Base-by-base conservation (phyloP, 2,329 filamentous ascomycete genomes). In the Pseudogymnoascus verrucosus region DNA sequence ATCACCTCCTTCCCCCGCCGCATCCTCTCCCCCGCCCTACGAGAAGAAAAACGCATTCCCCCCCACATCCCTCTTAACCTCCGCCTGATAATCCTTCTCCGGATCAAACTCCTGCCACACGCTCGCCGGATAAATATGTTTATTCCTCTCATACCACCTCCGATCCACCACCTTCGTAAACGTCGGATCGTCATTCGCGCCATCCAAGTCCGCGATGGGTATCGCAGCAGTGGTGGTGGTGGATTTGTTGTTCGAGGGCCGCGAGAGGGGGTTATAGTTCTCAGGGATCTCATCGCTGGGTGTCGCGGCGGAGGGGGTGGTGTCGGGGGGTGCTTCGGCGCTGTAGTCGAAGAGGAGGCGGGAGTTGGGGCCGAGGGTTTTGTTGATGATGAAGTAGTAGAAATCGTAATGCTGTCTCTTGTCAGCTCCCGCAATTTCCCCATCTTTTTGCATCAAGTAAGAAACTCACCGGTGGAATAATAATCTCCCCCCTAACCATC, bases 111-210 rank as follows among this genome's bases (percentile, higher is more conserved):
- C 90, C 70, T 93, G 91, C 95, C 95, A 99, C 57, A 93, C 84
- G 73, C 91, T 98, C 19, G 93, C 93, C 0, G 95, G 95, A 74
- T 93, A 99, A 64, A 99, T 98, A 76, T 99, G 95, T 77, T 98
- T 99, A 75, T 98, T 97, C 72, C 88, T 85, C 79, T 97, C 92
- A 74, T 97, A 99, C 95, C 95, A 99, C 65, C 95, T 82, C 65
- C 95, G 84, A 78, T 99, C 93, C 3, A 99, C 93, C 3, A 99
- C 93, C 74, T 97, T 98, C 2, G 93, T 98, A 66, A 89, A 77
- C 2, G 83, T 83, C 0, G 93, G 87, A 69, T 98, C 93, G 66
- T 95, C 89, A 42, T 81, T 76, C 26, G 82, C 86, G 12, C 93
- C 93, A 77, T 97, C 93, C 11, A 88, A 82, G 62, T 81, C 80